Evolutionary conservation across 257 asterid genomes (phyloP).

Genomic region (Asclepias syriaca): DNA sequence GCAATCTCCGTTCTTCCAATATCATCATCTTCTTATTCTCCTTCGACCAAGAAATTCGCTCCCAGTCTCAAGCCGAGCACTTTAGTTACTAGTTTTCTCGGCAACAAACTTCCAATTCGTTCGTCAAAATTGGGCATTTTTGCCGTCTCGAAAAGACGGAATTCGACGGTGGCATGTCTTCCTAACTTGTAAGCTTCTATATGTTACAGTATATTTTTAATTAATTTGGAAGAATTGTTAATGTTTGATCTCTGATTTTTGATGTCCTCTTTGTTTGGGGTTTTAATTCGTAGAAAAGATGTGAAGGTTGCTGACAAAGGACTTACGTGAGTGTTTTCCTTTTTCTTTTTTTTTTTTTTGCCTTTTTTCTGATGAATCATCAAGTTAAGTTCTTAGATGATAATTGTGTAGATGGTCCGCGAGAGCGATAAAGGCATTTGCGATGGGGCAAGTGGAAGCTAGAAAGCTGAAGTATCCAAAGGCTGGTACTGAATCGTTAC

Average conservation of each 20-base stretch:
- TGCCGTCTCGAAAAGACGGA: slow-evolving; percentile 41
- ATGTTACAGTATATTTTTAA: not conserved
- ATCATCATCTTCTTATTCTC: slow-evolving; percentile 38
- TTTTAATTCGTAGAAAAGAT: slow-evolving; percentile 41
- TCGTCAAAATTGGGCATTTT: slow-evolving; percentile 23
- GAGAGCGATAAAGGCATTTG: slow-evolving; percentile 77
- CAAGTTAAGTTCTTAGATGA: slow-evolving; percentile 2
- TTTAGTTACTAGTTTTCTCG: slow-evolving; percentile 36
- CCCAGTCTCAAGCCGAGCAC: slow-evolving; percentile 20
- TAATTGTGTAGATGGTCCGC: slow-evolving; percentile 69
- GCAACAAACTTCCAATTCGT: slow-evolving; percentile 42
- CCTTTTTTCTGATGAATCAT: not conserved
- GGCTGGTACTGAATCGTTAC: slow-evolving; percentile 89
- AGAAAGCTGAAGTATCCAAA: slow-evolving; percentile 78
- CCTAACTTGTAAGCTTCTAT: slow-evolving; percentile 54
- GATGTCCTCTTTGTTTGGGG: slow-evolving; percentile 1
- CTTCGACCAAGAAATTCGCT: slow-evolving; percentile 30
- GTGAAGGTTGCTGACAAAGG: slow-evolving; percentile 37
- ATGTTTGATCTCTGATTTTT: not conserved
- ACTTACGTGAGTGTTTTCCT: slow-evolving; percentile 38
- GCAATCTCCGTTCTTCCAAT: slow-evolving; percentile 48
- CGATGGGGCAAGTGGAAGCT: slow-evolving; percentile 84
- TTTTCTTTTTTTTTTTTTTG: not conserved
- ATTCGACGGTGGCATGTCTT: slow-evolving; percentile 60
- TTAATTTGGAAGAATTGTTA: slow-evolving; percentile 7